phyloP scores from a whole-genome alignment of 495 filamentous ascomycete species.

The Penicillium pancosmium region DNA sequence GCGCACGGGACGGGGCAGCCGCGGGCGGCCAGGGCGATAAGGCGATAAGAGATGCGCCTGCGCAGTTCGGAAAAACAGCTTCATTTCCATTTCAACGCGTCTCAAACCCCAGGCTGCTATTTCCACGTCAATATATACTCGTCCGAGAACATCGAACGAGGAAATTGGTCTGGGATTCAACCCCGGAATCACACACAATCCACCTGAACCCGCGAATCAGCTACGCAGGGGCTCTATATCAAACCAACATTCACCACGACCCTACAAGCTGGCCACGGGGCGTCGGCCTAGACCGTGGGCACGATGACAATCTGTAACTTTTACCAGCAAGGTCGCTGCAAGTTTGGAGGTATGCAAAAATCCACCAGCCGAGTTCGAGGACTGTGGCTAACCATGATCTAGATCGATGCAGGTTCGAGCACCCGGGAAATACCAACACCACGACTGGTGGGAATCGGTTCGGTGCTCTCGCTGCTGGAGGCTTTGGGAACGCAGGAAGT shows the following conservation, averaged over 20 bases:
- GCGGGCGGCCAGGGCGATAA: conserved; percentile 9
- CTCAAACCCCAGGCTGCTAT: background rate
- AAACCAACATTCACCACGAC: conserved; percentile 2
- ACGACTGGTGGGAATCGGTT: conserved; percentile 46
- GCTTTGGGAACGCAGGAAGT: conserved; percentile 33
- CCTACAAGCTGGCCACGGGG: background rate
- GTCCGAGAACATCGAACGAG: background rate
- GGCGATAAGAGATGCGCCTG: conserved; percentile 2
- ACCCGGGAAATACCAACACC: conserved; percentile 42
- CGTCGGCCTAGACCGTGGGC: conserved; percentile 2
- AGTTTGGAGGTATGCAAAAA: conserved; percentile 59
- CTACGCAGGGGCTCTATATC: conserved; percentile 1
- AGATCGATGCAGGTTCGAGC: conserved; percentile 60
- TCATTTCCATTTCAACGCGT: conserved; percentile 14
- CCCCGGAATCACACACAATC: background rate
- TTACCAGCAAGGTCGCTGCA: conserved; percentile 74
- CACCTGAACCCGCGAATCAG: background rate
- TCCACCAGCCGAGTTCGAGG: background rate
- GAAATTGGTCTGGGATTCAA: no score
- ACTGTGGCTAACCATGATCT: conserved; percentile 15
- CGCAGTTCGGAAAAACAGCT: conserved; percentile 17
- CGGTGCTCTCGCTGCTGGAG: conserved; percentile 39
- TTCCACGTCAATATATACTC: background rate
- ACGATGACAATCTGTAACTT: conserved; percentile 69
- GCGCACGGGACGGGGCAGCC: no score